Conservation (phyloP, 495 filamentous ascomycete genomes). For the Hyaloscypha bicolor region DNA sequence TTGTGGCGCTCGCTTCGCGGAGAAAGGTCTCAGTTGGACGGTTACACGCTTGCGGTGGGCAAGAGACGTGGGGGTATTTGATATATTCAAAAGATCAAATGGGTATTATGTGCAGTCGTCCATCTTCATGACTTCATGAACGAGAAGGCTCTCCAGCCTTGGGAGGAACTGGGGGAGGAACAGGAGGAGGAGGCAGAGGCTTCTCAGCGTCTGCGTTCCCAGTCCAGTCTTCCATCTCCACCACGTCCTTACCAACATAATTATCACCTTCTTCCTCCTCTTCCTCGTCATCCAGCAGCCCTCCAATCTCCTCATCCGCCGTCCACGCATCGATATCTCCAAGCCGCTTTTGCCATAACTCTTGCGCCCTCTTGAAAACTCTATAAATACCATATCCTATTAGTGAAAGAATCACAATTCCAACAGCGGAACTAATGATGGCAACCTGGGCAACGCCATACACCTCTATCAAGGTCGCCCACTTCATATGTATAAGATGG, state of each 20-base stretch:
- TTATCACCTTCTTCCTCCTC: background rate
- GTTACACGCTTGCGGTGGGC: background rate
- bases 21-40: background rate
- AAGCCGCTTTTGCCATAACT: background rate
- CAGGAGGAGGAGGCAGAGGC: background rate
- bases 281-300: background rate
- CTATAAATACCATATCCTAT: background rate
- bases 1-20: background rate
- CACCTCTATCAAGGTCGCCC: background rate
- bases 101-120: background rate
- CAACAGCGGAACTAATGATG: background rate
- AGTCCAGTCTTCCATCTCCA: background rate
- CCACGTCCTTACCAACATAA: background rate
- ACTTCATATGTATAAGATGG: background rate
- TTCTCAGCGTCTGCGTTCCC: background rate
- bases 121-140: background rate
- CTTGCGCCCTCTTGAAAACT: background rate
- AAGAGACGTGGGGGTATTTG: background rate
- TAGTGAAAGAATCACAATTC: background rate
- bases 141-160: background rate
- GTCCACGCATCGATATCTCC: background rate
- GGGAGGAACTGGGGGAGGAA: background rate
- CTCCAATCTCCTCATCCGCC: background rate
- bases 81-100: background rate
- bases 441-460: background rate